Percentiles rank a stretch among this genome's conserved stretches.
These are phyloP conservation scores for Orbilia ellipsospora DNA, from an alignment of 2,329 filamentous ascomycete genomes.

Conservation along the genomic window DNA sequence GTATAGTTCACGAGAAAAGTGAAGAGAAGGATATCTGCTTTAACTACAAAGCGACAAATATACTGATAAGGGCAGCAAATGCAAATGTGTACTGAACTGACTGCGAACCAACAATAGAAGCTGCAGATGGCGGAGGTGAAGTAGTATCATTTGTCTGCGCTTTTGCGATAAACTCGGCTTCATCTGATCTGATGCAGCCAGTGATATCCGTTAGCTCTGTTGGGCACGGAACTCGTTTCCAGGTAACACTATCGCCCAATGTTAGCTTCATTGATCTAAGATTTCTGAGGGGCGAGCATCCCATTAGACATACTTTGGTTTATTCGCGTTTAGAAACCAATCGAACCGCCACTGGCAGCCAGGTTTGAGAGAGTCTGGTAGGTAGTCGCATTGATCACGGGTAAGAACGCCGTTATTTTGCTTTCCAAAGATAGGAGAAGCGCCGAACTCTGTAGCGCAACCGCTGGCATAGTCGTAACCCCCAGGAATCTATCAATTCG, in stretches of 20 bases:
- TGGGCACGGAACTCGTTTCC: slow-evolving; percentile 42
- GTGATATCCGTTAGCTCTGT: slow-evolving; percentile 37
- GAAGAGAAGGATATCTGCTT: not conserved
- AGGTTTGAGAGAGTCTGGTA: slow-evolving; percentile 68
- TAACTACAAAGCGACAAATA: slow-evolving; percentile 18
- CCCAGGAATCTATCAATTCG: slow-evolving; percentile 39
- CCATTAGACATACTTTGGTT: slow-evolving; percentile 36
- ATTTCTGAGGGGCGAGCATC: too few species aligned
- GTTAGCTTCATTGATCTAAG: slow-evolving; percentile 4
- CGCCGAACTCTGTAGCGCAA: slow-evolving; percentile 43
- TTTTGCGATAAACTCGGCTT: slow-evolving; percentile 29
- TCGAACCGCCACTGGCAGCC: slow-evolving; percentile 74
- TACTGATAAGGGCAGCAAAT: slow-evolving; percentile 19
- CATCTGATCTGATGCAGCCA: slow-evolving; percentile 36
- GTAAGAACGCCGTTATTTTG: slow-evolving; percentile 67
- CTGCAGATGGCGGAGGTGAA: slow-evolving; percentile 32
- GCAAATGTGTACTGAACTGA: slow-evolving; percentile 35
- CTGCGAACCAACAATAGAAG: slow-evolving; percentile 24
- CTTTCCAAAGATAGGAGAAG: slow-evolving; percentile 32
- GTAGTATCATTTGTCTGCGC: slow-evolving; percentile 34
- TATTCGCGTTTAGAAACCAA: slow-evolving; percentile 55
- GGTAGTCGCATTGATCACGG: slow-evolving; percentile 67
- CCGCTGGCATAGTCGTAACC: slow-evolving; percentile 48
- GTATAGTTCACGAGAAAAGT: too few species aligned
- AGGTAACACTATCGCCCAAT: slow-evolving; percentile 21